phyloP scores from a whole-genome alignment of 1,139 yeast species.

The Candida freyschussii region DNA sequence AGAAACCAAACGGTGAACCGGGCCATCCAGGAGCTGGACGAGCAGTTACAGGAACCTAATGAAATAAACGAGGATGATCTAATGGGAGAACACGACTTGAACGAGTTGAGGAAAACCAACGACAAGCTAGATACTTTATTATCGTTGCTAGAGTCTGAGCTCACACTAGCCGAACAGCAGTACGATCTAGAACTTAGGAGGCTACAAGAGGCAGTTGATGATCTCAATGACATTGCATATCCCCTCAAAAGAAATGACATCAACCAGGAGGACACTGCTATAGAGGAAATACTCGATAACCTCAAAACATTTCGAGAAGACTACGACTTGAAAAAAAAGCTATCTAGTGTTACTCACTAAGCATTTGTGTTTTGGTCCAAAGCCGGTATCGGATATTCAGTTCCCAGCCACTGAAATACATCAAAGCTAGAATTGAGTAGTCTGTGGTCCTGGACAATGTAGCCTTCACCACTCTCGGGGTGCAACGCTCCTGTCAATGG shows the following conservation, averaged over 20 bases:
- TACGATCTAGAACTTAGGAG: conserved; percentile 1
- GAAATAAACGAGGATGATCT: too few species aligned
- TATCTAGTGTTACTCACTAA: conserved; percentile 6
- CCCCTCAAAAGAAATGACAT: neutral
- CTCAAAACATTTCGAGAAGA: too few species aligned
- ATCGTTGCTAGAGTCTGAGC: conserved; percentile 6
- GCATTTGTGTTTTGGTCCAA: conserved; percentile 24
- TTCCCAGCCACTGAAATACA: conserved; percentile 61
- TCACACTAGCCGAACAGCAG: neutral
- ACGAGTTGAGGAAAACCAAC: too few species aligned
- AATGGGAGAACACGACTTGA: too few species aligned
- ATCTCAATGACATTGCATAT: conserved; percentile 2
- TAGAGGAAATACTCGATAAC: too few species aligned
- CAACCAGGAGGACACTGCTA: too few species aligned
- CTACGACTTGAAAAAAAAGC: too few species aligned
- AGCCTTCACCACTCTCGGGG: conserved; percentile 58
- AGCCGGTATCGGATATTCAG: conserved; percentile 23
- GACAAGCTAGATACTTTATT: conserved; percentile 3
- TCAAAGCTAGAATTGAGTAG: conserved; percentile 78
- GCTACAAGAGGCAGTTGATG: conserved; percentile 2
- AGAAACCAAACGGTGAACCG: conserved; percentile 4
- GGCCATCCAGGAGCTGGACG: conserved; percentile 2
- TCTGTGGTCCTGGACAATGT: conserved; percentile 67
- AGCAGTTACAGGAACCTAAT: neutral
- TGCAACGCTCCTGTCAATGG: conserved; percentile 50